Percentiles rank a stretch among this genome's conserved stretches.
phyloP scores from a whole-genome alignment of 805 yeast species.

The Clavispora asparagi region DNA sequence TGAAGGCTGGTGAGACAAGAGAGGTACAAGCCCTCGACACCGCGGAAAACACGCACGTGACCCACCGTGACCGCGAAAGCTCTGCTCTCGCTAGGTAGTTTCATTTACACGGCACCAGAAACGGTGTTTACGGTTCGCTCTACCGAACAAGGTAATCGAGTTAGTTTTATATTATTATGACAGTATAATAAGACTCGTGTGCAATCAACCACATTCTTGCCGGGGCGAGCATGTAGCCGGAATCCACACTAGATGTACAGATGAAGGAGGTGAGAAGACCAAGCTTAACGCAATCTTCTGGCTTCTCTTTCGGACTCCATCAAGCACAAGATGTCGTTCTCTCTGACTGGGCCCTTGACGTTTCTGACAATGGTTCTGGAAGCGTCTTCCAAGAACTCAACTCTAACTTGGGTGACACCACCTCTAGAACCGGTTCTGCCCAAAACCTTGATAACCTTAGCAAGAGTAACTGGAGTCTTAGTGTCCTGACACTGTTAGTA shows the following conservation, averaged over 20 bases:
- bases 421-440: slow-evolving; percentile 99
- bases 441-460: slow-evolving; percentile 98
- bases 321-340: slow-evolving; percentile 95
- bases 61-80: neutral
- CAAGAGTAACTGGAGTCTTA: slow-evolving; percentile 95
- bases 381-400: slow-evolving; percentile 91
- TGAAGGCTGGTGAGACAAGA: neutral
- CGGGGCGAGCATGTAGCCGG: neutral
- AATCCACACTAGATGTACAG: slow-evolving; percentile 14
- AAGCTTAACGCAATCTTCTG: slow-evolving; percentile 75
- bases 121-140: neutral
- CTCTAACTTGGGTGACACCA: slow-evolving; percentile 99
- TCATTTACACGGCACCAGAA: no score
- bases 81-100: no score
- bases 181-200: neutral
- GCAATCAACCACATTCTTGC: neutral
- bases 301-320: slow-evolving; percentile 99
- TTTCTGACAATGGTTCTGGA: slow-evolving; percentile 95
- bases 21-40: neutral
- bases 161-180: neutral
- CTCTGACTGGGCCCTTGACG: slow-evolving; percentile 97
- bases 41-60: neutral
- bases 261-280: slow-evolving; percentile 3
- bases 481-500: slow-evolving; percentile 37
- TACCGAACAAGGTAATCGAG: neutral